Percentiles rank a stretch among this genome's conserved stretches.
These are phyloP conservation scores for Pseudonitzschia delicatissima DNA, from an alignment of 108 stramenopile genomes.

Conservation along the genomic window DNA sequence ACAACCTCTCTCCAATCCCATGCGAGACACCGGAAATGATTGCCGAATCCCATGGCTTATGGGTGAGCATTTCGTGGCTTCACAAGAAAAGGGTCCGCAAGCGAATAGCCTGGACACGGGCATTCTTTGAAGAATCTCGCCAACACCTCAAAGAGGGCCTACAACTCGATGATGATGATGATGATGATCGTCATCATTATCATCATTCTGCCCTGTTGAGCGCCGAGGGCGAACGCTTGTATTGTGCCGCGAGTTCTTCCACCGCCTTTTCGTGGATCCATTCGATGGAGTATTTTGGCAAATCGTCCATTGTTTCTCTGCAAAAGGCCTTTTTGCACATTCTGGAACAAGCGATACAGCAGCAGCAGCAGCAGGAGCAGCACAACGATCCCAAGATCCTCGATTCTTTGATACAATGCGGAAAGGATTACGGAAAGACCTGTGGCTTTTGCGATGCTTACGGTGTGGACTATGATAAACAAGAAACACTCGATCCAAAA, in stretches of 20 bases:
- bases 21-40: background rate
- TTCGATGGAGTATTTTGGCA: too few relatives aligned
- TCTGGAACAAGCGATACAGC: too few relatives aligned
- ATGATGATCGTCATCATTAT: too few relatives aligned
- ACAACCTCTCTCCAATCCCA: background rate
- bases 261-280: background rate
- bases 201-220: background rate
- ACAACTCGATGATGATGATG: background rate
- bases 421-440: slow-evolving; percentile 4
- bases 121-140: background rate
- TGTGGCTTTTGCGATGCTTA: background rate
- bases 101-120: background rate
- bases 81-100: background rate
- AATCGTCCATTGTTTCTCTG: background rate
- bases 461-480: background rate
- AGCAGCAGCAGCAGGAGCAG: background rate
- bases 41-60: background rate
- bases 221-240: background rate
- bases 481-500: background rate
- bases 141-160: background rate
- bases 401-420: background rate
- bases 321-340: background rate
- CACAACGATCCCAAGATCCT: background rate
- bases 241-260: background rate
- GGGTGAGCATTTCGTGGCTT: background rate